Evolutionary conservation across 805 yeast genomes (phyloP), one percentile per base, ranked within the genome.

Genomic region (Metschnikowia bowlesiae): DNA sequence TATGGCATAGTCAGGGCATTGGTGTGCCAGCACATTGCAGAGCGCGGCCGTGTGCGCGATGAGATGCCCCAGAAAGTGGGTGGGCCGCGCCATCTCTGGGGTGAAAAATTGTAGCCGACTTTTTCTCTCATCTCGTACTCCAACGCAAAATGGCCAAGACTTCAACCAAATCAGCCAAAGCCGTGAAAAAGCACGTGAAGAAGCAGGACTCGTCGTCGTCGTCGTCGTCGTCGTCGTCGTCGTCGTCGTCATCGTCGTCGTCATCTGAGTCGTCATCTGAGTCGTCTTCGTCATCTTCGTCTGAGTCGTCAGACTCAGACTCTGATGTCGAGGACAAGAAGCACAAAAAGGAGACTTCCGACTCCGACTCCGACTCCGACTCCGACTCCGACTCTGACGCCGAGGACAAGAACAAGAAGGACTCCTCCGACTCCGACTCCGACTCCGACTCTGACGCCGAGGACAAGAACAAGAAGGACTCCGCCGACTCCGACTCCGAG

Each of bases 131-230:
- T 39, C 44, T 33, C 45, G 26, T 33, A 32, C 44, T 16, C 40
- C 44, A 68, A 28, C 41, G 4, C 40, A 39, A 39, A 60, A 73
- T 73, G 78, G 78, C 73, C 56, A 73, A 72, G 61, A 57, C 74
- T 53, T 57, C 69, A 39, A 59, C 63, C 46, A 65, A 64, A 49
- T 48, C 68, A 3, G 38, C 47, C 33, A 52, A 52, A 49, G 45
- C 48, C 36, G 50, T 46, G 39, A 46, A 36, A 36, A 43, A 49
- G 47, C 30, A 31, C 14, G 40, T 38, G 16, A 13, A 34, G 16
- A 32, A 48, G 5, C 26, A 47, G 35, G 47, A 41, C 28, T 44
- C 53, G 6, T 43, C 49, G 10, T 48, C 53, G 7, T 44, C 50
- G 1, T 47, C 50, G 3, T 52, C 56, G 29, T 62, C 61, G 33